Evolutionary conservation across 2,329 filamentous ascomycete species (phyloP), one percentile per base, ranked within the genome.

Genomic region (Alternaria atra): DNA sequence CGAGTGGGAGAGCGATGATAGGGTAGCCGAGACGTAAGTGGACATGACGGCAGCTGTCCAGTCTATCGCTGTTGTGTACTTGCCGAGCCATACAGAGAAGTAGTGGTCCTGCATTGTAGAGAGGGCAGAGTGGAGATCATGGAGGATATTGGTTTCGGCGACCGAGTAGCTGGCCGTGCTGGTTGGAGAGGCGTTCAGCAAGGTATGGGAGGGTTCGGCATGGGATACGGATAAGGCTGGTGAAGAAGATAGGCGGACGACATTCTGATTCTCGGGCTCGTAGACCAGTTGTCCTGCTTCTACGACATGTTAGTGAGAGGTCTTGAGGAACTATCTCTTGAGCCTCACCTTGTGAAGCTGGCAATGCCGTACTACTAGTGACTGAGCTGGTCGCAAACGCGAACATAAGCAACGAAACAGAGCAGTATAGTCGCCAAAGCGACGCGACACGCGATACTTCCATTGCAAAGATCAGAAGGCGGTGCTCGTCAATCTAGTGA

Each of bases 31-130:
- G 35, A 97, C 80, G 58, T 94, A 89, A 0, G 94, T 97, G 43
- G 89, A 89, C 69, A 92, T 83, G 8, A 97, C 92, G 4, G 94
- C 94, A 17, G 89, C 90, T 0, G 94, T 98, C 94, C 94, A 98
- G 81, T 97, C 94, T 71, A 97, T 97, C 32, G 91, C 87, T 1
- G 85, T 84, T 0, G 93, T 92, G 92, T 94, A 98, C 27, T 88
- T 93, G 10, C 91, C 93, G 35, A 90, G 82, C 84, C 91, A 91
- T 5, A 90, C 80, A 47, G 89, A 85, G 75, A 95, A 97, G 80
- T 93, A 97, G 27, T 85, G 82, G 53, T 87, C 83, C 76, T 97
- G 93, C 84, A 97, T 88, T 6, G 90, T 87, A 47, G 88, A 84
- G 64, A 97, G 83, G 6, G 92, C 90, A 50, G 85, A 54, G 52